Evolutionary conservation across 169 alveolate genomes (phyloP).

Genomic region (Cyclospora cayetanensis): DNA sequence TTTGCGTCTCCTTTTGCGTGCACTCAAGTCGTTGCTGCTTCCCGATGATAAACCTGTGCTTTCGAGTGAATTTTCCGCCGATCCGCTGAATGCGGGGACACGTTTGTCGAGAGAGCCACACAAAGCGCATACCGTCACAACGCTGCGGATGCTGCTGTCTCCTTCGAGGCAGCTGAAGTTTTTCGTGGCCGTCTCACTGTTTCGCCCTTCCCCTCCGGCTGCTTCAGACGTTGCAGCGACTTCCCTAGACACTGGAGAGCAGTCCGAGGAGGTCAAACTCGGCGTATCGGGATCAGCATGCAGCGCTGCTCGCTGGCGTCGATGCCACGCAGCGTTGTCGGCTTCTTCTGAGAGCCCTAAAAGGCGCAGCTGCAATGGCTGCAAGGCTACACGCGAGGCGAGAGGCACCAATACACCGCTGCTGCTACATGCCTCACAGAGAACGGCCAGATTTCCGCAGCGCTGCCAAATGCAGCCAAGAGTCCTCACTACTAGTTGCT

Average conservation of each 20-base stretch:
- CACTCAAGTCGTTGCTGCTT: slow-evolving; percentile 33
- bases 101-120: slow-evolving; percentile 40
- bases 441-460: not conserved
- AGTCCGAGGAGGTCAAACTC: no score
- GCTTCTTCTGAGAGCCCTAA: no score
- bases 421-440: slow-evolving; percentile 38
- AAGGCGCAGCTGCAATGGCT: slow-evolving; percentile 54
- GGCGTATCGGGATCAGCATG: no score
- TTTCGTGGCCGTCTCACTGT: not conserved
- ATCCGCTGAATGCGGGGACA: not conserved
- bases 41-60: no score
- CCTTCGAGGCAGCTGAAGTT: not conserved
- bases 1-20: not conserved
- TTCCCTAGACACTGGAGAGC: no score
- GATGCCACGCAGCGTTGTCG: no score
- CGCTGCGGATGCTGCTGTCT: slow-evolving; percentile 13
- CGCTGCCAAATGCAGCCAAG: slow-evolving; percentile 10
- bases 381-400: slow-evolving; percentile 39
- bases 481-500: not conserved
- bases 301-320: no score
- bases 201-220: not conserved
- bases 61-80: no score
- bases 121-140: slow-evolving; percentile 28
- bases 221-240: not conserved
- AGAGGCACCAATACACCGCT: not conserved